Base-by-base conservation (phyloP, 768 basidiomycete genomes). In the Inosperma sp. region DNA sequence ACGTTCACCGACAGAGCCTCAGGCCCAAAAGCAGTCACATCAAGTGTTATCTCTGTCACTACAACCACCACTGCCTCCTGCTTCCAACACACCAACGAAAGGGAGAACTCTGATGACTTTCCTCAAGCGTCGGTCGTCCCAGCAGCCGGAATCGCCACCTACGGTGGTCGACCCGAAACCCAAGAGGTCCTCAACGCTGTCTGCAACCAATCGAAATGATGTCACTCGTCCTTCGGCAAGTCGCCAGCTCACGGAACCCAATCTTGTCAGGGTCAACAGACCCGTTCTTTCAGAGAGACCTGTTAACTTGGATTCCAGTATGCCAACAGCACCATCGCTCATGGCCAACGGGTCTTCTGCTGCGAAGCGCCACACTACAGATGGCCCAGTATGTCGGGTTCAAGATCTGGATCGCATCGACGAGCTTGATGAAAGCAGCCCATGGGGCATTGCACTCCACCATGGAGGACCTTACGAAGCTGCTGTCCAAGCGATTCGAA, bases 381-480 rank as follows among this genome's bases (percentile, higher is more conserved):
- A 49, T 19, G 29, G 10, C 37, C 49, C 59, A 33, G 13, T 35
- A 1, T 41, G 51, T 33, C 61, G 58, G 26, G 14, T 40, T 9
- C 63, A 56, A 42, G 72, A 72, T 49, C 72, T 89, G 45, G 88
- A 89, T 68, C 74, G 75, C 25, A 84, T 91, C 54, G 88, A 91
- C 61, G 84, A 88, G 64, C 66, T 90, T 27, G 88, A 90, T 62
- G 85, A 87, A 62, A 79, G 80, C 5, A 84, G 82, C 63, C 86
- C 87, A 2, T 72, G 82, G 51, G 87, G 87, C 3, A 53, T 74
- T 7, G 65, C 72, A 14, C 67, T 84, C 54, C 88, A 89, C 61
- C 86, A 89, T 57, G 72, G 71, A 26, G 83, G 86, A 0, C 86
- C 86, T n/a, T 91, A 89, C 59, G 85, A 90, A 60, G 84, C 77